These are phyloP conservation scores for Hypomontagnella monticulosa DNA, from an alignment of 495 filamentous ascomycete genomes.

Conservation along the genomic window DNA sequence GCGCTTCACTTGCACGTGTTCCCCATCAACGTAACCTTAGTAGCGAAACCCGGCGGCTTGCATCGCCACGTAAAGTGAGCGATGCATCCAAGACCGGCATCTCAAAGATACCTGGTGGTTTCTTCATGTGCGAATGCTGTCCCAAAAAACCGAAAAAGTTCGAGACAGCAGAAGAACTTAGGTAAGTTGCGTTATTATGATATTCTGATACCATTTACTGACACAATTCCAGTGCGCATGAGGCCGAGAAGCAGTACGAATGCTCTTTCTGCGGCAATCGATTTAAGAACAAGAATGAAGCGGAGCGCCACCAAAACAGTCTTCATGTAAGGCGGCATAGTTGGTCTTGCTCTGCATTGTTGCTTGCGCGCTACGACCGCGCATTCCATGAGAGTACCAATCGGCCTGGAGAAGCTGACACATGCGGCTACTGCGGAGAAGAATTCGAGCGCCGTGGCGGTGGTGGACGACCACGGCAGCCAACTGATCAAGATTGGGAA, in stretches of 20 bases:
- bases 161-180: conserved; percentile 83
- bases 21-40: conserved; percentile 59
- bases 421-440: conserved; percentile 95
- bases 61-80: conserved; percentile 58
- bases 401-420: conserved; percentile 70
- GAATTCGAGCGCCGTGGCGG: conserved; percentile 78
- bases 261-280: conserved; percentile 92
- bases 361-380: conserved; percentile 67
- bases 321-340: conserved; percentile 95
- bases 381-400: conserved; percentile 85
- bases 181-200: conserved; percentile 65
- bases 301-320: conserved; percentile 96
- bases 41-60: conserved; percentile 54
- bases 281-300: conserved; percentile 99
- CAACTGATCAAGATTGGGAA: conserved; percentile 79
- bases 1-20: conserved; percentile 56
- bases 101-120: conserved; percentile 56
- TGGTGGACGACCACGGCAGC: conserved; percentile 42
- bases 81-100: conserved; percentile 56
- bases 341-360: conserved; percentile 94
- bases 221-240: conserved; percentile 65
- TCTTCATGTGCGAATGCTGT: conserved; percentile 94
- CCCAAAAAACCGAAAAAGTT: conserved; percentile 99
- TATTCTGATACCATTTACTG: conserved; percentile 17
- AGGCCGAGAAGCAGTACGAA: conserved; percentile 94